phyloP scores from a whole-genome alignment of 225 moss, liverwort and hornwort genomes.

The Pseudoscleropodium purum region DNA sequence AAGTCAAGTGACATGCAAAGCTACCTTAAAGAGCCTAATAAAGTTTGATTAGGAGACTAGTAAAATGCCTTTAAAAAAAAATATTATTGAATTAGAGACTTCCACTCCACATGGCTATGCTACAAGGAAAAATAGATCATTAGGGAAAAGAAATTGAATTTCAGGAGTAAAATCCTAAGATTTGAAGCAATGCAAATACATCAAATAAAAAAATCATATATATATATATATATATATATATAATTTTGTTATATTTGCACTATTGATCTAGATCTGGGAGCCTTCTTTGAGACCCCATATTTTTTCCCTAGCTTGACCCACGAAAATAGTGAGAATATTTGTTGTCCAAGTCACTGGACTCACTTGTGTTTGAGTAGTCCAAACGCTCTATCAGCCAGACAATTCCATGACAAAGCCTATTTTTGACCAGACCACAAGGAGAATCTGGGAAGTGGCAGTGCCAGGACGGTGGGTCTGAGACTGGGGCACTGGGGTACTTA shows the following conservation, averaged over 20 bases:
- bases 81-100: background rate
- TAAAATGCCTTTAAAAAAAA: background rate
- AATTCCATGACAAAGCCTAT: background rate
- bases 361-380: background rate
- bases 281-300: accelerated
- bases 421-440: background rate
- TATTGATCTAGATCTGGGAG: accelerated
- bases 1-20: background rate
- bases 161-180: accelerated
- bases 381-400: no score
- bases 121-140: background rate
- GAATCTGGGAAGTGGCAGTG: background rate
- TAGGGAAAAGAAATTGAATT: background rate
- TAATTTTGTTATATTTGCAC: no score
- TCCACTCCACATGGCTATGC: background rate
- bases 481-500: background rate
- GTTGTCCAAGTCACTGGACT: background rate
- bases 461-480: background rate
- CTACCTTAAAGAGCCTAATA: background rate
- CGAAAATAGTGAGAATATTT: background rate
- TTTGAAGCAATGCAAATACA: background rate
- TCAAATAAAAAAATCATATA: no score
- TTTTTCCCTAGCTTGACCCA: background rate
- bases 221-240: no score
- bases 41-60: accelerated